Evolutionary conservation across 164 flowering plant genomes (phyloP).

Genomic region (Paratinospora sagittata): DNA sequence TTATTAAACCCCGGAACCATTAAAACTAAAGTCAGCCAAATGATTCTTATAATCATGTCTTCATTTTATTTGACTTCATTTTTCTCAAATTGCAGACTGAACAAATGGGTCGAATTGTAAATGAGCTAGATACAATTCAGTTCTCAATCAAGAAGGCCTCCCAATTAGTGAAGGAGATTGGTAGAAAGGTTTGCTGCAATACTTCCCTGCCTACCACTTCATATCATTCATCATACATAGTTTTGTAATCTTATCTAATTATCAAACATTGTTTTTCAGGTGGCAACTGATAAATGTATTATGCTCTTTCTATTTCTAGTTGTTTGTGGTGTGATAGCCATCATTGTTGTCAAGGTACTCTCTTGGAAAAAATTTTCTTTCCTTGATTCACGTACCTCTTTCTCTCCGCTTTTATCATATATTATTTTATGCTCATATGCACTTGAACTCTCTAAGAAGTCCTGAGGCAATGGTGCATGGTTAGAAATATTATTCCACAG

Average conservation of each 20-base stretch:
- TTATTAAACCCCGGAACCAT: not conserved
- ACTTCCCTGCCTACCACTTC: not conserved
- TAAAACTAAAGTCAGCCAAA: not conserved
- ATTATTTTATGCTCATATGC: not conserved
- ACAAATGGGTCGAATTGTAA: conserved; percentile 92
- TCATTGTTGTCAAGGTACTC: conserved; percentile 82
- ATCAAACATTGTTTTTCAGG: conserved; percentile 35
- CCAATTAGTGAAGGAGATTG: conserved; percentile 92
- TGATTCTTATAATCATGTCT: not conserved
- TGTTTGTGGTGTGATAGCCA: conserved; percentile 83
- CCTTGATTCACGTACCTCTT: not conserved
- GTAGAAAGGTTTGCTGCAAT: conserved; percentile 67
- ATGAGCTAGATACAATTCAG: conserved; percentile 88
- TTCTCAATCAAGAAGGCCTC: conserved; percentile 95
- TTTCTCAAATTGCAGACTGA: conserved; percentile 59
- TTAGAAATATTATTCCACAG: too few species aligned
- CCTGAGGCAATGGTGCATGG: too few species aligned
- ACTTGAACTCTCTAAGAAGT: not conserved
- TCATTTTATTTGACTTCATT: conserved; percentile 19
- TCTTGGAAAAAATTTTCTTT: conserved; percentile 26
- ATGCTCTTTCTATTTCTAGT: conserved; percentile 77
- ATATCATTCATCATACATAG: not conserved
- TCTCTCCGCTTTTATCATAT: not conserved
- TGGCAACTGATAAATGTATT: conserved; percentile 91
- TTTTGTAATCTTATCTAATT: not conserved